These are phyloP conservation scores for Kockovaella imperatae DNA, from an alignment of 768 basidiomycete species.

Conservation along the genomic window DNA sequence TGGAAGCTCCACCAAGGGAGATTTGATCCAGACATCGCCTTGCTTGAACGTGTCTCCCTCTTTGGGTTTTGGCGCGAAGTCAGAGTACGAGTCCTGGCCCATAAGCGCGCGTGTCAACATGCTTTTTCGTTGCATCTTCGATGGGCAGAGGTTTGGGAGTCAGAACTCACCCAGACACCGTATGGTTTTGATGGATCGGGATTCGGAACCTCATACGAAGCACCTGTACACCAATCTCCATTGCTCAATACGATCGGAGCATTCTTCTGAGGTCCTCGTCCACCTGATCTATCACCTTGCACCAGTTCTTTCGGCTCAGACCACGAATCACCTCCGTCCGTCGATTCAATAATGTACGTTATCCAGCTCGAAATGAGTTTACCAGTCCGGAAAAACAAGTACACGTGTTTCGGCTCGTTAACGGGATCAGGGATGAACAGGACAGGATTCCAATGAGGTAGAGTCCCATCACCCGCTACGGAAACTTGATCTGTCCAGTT, in stretches of 20 bases:
- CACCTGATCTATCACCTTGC: constrained; percentile 10
- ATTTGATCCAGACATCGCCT: constrained; percentile 8
- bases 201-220: constrained; percentile 8
- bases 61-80: constrained; percentile 12
- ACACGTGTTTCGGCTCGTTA: neutral
- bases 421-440: constrained; percentile 6
- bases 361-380: constrained; percentile 13
- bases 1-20: constrained; percentile 6
- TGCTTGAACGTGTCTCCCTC: constrained; percentile 4
- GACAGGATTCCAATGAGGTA: constrained; percentile 22
- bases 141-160: neutral
- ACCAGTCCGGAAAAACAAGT: constrained; percentile 14
- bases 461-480: constrained; percentile 3
- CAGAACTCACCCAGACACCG: neutral
- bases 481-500: neutral
- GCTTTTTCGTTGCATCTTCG: neutral
- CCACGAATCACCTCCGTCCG: constrained; percentile 14
- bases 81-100: constrained; percentile 12
- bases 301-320: constrained; percentile 12
- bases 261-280: constrained; percentile 20
- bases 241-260: constrained; percentile 11
- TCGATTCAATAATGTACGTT: constrained; percentile 8
- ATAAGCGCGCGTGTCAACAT: no score
- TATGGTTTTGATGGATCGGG: neutral
- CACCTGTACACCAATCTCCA: constrained; percentile 16